phyloP scores from a whole-genome alignment of 2,329 filamentous ascomycete genomes.

The Epichloe bromicola region DNA sequence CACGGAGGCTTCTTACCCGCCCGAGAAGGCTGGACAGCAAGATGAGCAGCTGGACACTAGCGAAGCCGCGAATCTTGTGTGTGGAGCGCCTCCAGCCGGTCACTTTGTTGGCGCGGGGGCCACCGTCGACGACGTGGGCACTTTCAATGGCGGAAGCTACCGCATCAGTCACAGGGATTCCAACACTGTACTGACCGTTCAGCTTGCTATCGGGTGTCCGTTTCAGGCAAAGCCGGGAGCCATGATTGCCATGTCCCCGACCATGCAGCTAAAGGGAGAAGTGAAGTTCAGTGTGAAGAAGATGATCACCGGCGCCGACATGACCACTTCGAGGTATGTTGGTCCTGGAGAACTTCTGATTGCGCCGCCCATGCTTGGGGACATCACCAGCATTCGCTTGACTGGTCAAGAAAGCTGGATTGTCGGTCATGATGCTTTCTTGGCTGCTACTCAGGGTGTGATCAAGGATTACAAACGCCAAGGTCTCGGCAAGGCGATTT shows the following conservation, averaged over 20 bases:
- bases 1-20: conserved; percentile 12
- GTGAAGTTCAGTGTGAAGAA: conserved; percentile 88
- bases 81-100: conserved; percentile 28
- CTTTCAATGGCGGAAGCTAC: conserved; percentile 92
- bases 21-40: conserved; percentile 15
- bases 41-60: conserved; percentile 13
- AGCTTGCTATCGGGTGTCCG: conserved; percentile 81
- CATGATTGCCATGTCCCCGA: conserved; percentile 93
- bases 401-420: conserved; percentile 64
- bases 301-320: conserved; percentile 68
- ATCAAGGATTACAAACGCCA: conserved; percentile 81
- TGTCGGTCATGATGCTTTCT: conserved; percentile 74
- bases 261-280: conserved; percentile 68
- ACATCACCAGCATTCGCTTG: conserved; percentile 70
- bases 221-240: conserved; percentile 68
- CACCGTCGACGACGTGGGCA: conserved; percentile 75
- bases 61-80: conserved; percentile 20
- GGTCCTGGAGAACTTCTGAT: conserved; percentile 85
- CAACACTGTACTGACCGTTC: conserved; percentile 80
- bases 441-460: conserved; percentile 78
- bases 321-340: conserved; percentile 67
- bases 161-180: conserved; percentile 84
- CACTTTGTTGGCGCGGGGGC: conserved; percentile 52
- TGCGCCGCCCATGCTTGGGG: conserved; percentile 67
- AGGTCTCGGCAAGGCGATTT: conserved; percentile 77